Conservation (phyloP, 2,329 filamentous ascomycete species). For the Dothistroma septosporum region DNA sequence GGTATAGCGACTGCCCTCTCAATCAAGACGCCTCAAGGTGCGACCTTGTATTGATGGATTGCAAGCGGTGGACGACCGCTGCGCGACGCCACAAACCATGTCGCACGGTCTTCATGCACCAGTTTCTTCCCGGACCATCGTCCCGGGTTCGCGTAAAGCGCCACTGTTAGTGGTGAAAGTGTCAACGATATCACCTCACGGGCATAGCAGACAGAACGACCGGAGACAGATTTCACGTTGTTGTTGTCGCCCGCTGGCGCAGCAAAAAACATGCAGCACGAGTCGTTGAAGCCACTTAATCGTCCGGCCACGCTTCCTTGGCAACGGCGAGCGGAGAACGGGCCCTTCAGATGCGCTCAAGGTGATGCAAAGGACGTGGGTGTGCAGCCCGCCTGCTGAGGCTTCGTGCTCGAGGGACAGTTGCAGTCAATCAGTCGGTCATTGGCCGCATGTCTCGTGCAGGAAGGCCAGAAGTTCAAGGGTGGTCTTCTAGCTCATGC, state of each 20-base stretch:
- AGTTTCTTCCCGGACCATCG: not conserved
- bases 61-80: not conserved
- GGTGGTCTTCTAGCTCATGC: not conserved
- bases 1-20: not conserved
- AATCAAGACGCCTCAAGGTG: not conserved
- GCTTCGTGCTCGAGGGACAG: not conserved
- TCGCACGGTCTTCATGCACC: slow-evolving; percentile 5
- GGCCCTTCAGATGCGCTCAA: not conserved
- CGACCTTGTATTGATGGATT: not conserved
- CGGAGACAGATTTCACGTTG: too few species aligned
- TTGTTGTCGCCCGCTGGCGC: not conserved
- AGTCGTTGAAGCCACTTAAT: not conserved
- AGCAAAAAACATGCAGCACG: not conserved
- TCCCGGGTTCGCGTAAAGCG: not conserved
- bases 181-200: not conserved
- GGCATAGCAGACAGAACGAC: not conserved
- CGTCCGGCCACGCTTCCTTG: not conserved
- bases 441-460: not conserved
- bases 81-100: slow-evolving; percentile 7
- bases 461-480: not conserved
- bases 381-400: not conserved
- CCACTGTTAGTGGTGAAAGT: slow-evolving; percentile 3
- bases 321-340: not conserved
- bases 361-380: not conserved
- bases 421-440: not conserved